Evolutionary conservation across 495 filamentous ascomycete genomes (phyloP).

Genomic region (Margaritispora aquatica): DNA sequence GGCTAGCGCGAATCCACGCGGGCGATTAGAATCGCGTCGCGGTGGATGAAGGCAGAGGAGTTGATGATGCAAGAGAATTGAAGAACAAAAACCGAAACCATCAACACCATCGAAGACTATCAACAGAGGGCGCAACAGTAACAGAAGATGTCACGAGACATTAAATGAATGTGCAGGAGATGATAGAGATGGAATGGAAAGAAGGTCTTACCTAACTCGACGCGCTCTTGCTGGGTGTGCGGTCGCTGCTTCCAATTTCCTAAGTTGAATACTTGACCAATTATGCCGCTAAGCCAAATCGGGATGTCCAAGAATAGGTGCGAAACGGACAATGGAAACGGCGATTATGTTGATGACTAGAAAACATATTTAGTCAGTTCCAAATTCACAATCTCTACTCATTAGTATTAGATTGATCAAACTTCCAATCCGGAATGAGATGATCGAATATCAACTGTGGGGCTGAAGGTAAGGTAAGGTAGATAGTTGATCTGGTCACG

Average conservation of each 20-base stretch:
- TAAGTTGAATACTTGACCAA: background rate
- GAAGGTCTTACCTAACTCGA: constrained; percentile 25
- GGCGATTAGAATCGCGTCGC: constrained; percentile 26
- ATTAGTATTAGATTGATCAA: too few relatives aligned
- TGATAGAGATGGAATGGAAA: constrained; percentile 16
- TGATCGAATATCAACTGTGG: background rate
- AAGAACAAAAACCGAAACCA: constrained; percentile 19
- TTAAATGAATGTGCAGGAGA: constrained; percentile 5
- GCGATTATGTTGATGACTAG: too few relatives aligned
- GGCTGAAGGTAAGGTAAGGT: background rate
- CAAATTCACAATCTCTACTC: background rate
- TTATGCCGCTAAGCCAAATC: constrained; percentile 8
- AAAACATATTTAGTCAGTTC: background rate
- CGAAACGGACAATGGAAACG: background rate
- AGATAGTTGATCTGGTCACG: too few relatives aligned
- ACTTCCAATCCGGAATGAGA: too few relatives aligned
- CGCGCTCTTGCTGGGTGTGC: constrained; percentile 10
- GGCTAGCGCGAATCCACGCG: constrained; percentile 13
- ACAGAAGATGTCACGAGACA: constrained; percentile 24
- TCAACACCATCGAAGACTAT: constrained; percentile 7
- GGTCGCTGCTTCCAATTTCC: background rate
- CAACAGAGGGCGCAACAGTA: constrained; percentile 3
- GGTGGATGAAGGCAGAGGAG: constrained; percentile 11
- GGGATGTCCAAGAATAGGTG: background rate
- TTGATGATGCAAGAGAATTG: constrained; percentile 6